These are phyloP conservation scores for Wickerhamiella vanderwaltii DNA, from an alignment of 805 yeast species.

Conservation along the genomic window DNA sequence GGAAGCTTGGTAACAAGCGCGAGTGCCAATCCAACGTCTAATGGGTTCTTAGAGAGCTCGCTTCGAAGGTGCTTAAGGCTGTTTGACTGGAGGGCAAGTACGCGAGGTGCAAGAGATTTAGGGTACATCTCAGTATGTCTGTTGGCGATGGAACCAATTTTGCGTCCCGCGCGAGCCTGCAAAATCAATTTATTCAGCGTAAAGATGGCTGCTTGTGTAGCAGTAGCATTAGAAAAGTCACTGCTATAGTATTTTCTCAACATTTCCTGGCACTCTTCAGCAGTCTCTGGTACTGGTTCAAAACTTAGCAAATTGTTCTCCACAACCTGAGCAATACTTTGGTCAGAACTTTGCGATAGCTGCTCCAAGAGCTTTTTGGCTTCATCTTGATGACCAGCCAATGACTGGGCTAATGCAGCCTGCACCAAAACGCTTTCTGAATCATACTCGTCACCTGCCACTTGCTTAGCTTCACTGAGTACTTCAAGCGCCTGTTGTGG, in stretches of 20 bases:
- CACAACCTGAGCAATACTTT: conserved; percentile 33
- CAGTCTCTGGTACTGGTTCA: conserved; percentile 4
- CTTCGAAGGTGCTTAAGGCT: conserved; percentile 1
- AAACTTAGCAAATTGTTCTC: conserved; percentile 31
- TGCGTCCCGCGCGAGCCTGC: conserved; percentile 29
- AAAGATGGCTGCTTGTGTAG: conserved; percentile 28
- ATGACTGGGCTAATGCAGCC: conserved; percentile 41
- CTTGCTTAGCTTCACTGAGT: conserved; percentile 36
- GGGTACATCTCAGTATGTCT: conserved; percentile 16
- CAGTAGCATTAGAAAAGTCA: conserved; percentile 13
- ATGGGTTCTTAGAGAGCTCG: conserved; percentile 17
- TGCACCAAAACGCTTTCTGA: conserved; percentile 41
- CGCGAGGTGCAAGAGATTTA: conserved; percentile 17
- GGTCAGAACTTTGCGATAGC: conserved; percentile 30
- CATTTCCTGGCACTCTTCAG: conserved; percentile 14
- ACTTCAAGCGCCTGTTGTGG: conserved; percentile 31
- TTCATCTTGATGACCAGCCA: conserved; percentile 29
- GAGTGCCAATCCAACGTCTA: conserved; percentile 21
- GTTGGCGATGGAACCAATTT: conserved; percentile 17
- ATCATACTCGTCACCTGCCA: conserved; percentile 36
- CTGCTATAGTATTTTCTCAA: conserved; percentile 13
- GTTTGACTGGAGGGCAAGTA: conserved; percentile 6
- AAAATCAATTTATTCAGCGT: conserved; percentile 33
- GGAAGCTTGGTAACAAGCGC: conserved; percentile 22
- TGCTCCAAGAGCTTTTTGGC: conserved; percentile 31